Conservation (phyloP, 768 basidiomycete genomes). For the Tulasnella sp. region DNA sequence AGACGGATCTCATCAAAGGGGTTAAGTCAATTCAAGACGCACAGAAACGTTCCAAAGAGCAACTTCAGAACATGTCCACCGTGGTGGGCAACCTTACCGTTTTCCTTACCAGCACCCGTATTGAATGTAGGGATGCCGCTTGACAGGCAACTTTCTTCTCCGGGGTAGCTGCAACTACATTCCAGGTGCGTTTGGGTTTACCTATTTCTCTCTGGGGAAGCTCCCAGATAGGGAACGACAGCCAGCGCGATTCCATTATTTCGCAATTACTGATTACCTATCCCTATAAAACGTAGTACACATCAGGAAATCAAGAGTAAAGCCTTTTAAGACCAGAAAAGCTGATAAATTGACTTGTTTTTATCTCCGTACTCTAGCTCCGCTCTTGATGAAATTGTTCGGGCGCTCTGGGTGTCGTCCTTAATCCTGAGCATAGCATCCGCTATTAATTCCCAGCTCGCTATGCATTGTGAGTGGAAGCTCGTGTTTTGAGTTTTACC, state of each 20-base stretch:
- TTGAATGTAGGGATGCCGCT: no score
- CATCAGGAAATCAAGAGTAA: not conserved
- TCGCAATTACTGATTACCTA: not conserved
- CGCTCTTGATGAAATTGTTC: not conserved
- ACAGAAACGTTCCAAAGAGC: not conserved
- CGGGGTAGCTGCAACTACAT: not conserved
- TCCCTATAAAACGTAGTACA: not conserved
- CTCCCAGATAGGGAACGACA: no score
- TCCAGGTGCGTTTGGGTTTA: not conserved
- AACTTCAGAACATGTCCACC: constrained; percentile 13
- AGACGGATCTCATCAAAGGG: constrained; percentile 34
- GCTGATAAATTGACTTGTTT: no score
- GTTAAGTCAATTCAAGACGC: constrained; percentile 58
- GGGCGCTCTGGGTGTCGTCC: constrained; percentile 20
- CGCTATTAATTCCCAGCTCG: constrained; percentile 21
- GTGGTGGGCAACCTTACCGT: not conserved
- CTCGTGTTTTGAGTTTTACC: no score
- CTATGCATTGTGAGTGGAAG: constrained; percentile 12
- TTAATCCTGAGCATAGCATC: constrained; percentile 19
- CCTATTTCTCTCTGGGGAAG: not conserved
- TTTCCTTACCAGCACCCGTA: not conserved
- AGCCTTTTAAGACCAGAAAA: no score
- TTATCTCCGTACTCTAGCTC: not conserved
- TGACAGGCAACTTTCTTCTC: not conserved
- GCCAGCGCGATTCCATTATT: not conserved